Conservation (phyloP, 805 yeast genomes). For the Yamadazyma nakazawae region DNA sequence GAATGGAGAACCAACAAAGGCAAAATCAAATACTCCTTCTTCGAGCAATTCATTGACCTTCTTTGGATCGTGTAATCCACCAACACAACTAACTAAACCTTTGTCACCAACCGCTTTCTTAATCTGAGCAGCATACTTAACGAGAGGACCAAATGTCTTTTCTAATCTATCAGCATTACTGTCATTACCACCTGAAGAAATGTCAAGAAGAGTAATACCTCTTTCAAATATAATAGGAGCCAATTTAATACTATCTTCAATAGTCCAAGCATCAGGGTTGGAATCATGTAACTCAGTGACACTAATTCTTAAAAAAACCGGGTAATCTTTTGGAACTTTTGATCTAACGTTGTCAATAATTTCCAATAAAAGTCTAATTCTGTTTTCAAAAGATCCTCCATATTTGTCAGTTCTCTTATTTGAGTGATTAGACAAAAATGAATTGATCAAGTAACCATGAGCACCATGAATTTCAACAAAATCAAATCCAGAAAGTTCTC, state of each 20-base stretch:
- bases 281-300: constrained; percentile 44
- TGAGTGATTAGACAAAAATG: constrained; percentile 44
- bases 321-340: constrained; percentile 38
- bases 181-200: constrained; percentile 52
- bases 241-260: constrained; percentile 43
- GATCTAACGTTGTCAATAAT: constrained; percentile 42
- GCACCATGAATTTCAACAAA: constrained; percentile 67
- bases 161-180: constrained; percentile 22
- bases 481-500: constrained; percentile 48
- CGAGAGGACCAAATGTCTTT: constrained; percentile 30
- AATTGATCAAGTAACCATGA: constrained; percentile 54
- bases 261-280: constrained; percentile 36
- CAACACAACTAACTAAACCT: constrained; percentile 46
- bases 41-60: constrained; percentile 40
- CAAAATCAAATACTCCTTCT: constrained; percentile 45
- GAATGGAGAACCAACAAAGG: constrained; percentile 45
- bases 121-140: constrained; percentile 37
- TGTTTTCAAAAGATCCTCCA: constrained; percentile 61
- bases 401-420: constrained; percentile 60
- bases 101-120: constrained; percentile 45
- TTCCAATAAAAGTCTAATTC: constrained; percentile 49
- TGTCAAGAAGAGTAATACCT: constrained; percentile 53
- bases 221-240: constrained; percentile 36
- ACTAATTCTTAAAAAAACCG: constrained; percentile 48
- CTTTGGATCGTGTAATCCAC: constrained; percentile 31